Conservation (phyloP, 2,329 filamentous ascomycete genomes). For the Trichoderma arundinaceum region DNA sequence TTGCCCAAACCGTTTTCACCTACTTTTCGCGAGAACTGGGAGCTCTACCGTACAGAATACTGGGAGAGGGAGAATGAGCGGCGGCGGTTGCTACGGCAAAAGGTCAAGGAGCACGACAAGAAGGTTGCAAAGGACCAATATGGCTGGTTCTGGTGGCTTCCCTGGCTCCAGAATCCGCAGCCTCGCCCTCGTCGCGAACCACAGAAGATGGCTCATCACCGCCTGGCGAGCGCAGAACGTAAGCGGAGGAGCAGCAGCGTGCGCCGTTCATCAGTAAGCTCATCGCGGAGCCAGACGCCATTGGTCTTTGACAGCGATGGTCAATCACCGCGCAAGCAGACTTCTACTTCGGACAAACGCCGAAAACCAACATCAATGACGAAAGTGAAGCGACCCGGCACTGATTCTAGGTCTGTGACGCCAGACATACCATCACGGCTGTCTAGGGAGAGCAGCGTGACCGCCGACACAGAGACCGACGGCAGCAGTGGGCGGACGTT, state of each 20-base stretch:
- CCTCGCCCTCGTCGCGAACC: conserved; percentile 43
- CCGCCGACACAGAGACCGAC: conserved; percentile 36
- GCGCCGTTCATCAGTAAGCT: conserved; percentile 58
- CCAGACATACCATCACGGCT: conserved; percentile 62
- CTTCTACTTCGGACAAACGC: conserved; percentile 58
- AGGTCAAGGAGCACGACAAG: conserved; percentile 71
- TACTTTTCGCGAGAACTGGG: conserved; percentile 96
- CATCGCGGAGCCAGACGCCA: conserved; percentile 57
- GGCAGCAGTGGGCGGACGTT: conserved; percentile 36
- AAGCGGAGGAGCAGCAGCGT: conserved; percentile 59
- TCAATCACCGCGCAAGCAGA: conserved; percentile 50
- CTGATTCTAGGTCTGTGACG: conserved; percentile 59
- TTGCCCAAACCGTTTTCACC: conserved; percentile 94
- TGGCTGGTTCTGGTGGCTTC: conserved; percentile 86
- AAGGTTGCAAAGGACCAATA: conserved; percentile 71
- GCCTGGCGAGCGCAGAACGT: conserved; percentile 52
- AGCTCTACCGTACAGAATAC: conserved; percentile 89
- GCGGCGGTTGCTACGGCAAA: conserved; percentile 71
- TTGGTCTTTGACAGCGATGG: conserved; percentile 54
- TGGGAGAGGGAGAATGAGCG: conserved; percentile 97
- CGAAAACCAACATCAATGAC: conserved; percentile 56
- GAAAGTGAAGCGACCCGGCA: conserved; percentile 51
- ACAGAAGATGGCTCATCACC: conserved; percentile 49
- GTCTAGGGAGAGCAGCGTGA: conserved; percentile 53
- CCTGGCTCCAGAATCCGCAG: conserved; percentile 59